phyloP scores from a whole-genome alignment of 768 basidiomycete genomes.

The Favolaschia claudopus region DNA sequence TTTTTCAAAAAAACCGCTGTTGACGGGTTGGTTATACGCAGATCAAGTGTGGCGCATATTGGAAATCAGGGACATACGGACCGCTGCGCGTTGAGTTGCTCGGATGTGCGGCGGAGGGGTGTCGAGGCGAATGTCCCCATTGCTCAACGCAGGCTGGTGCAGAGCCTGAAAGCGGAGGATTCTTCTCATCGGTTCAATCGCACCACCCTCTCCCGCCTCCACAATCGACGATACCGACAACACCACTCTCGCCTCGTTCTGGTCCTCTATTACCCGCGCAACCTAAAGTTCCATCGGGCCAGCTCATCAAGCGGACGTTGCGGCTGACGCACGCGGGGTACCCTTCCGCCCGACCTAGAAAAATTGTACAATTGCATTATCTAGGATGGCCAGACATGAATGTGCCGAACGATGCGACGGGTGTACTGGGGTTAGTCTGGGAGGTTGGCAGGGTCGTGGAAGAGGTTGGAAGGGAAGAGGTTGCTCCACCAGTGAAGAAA shows the following conservation, averaged over 20 bases:
- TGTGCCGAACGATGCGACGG: conserved; percentile 84
- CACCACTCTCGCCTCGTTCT: too few species aligned
- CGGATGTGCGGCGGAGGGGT: conserved; percentile 30
- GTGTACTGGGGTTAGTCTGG: conserved; percentile 75
- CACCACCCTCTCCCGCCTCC: too few species aligned
- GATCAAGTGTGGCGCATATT: conserved; percentile 92
- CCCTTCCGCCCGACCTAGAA: conserved; percentile 66
- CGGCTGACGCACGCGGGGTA: conserved; percentile 68
- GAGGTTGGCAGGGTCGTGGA: conserved; percentile 63
- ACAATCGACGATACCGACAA: too few species aligned
- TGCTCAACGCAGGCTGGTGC: conserved; percentile 18
- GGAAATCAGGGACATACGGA: conserved; percentile 76
- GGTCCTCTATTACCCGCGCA: too few species aligned
- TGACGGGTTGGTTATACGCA: too few species aligned
- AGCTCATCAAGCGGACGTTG: conserved; percentile 66
- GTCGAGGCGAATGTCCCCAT: conserved; percentile 10
- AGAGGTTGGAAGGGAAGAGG: conserved; percentile 31
- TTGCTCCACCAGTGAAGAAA: background rate
- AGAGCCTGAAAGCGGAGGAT: conserved; percentile 17
- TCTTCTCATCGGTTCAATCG: background rate
- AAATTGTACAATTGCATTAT: conserved; percentile 88
- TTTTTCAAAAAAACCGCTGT: too few species aligned
- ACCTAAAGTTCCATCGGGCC: too few species aligned
- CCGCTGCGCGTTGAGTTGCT: conserved; percentile 64
- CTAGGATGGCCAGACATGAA: conserved; percentile 97